Evolutionary conservation across 2,329 filamentous ascomycete species (phyloP).

Genomic region (Sporothrix variecibatus): DNA sequence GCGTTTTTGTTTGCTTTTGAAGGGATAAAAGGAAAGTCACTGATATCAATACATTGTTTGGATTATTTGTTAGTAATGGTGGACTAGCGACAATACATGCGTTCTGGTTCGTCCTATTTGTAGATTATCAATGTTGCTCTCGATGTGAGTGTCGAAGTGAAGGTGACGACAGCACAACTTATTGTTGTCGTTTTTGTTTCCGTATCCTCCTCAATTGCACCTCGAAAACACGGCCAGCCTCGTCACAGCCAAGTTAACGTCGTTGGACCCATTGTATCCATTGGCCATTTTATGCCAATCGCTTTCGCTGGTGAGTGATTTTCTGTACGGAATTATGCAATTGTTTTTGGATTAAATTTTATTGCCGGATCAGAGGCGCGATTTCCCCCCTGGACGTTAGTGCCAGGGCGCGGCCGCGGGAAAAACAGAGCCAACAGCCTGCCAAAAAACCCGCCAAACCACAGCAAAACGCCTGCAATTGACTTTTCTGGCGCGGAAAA

Average conservation of each 20-base stretch:
- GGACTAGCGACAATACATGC: too few relatives aligned
- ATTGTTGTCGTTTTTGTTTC: background rate
- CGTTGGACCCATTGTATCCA: background rate
- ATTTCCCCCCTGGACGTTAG: conserved; percentile 5
- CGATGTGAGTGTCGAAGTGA: too few relatives aligned
- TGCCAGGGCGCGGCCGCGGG: background rate
- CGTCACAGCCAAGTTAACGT: too few relatives aligned
- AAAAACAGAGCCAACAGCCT: conserved; percentile 14
- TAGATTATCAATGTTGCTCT: too few relatives aligned
- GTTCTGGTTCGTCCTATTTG: too few relatives aligned
- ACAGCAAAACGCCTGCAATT: background rate
- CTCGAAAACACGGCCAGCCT: background rate
- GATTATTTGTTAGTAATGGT: background rate
- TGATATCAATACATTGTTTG: conserved; percentile 16
- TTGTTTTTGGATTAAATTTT: conserved; percentile 21
- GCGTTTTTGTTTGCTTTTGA: conserved; percentile 1
- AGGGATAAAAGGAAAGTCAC: background rate
- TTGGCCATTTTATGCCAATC: background rate
- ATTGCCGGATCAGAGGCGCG: background rate
- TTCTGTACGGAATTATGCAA: conserved; percentile 8
- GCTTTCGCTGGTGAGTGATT: conserved; percentile 21
- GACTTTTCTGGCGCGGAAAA: background rate
- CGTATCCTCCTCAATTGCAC: too few relatives aligned
- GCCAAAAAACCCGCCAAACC: background rate
- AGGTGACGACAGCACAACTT: too few relatives aligned